These are phyloP conservation scores for Tulasnella sp. DNA, from an alignment of 768 basidiomycete genomes.

Conservation along the genomic window DNA sequence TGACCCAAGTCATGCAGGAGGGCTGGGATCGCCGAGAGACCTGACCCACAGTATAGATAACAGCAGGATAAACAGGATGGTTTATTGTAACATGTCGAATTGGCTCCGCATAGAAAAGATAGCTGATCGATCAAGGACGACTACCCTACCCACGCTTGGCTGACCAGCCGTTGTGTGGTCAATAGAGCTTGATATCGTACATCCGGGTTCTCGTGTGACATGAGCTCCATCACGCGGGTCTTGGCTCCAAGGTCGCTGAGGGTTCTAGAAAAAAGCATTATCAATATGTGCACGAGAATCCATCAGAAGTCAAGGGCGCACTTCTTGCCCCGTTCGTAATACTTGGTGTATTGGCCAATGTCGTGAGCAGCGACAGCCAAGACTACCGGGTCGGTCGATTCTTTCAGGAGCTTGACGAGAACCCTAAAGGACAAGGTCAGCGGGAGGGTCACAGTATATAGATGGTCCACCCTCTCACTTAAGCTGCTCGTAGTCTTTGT, in stretches of 20 bases:
- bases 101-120: slow-evolving; percentile 21
- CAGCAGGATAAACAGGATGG: not conserved
- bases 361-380: slow-evolving; percentile 94
- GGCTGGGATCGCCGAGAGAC: slow-evolving; percentile 43
- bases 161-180: slow-evolving; percentile 88
- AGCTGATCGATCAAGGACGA: not conserved
- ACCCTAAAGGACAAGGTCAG: slow-evolving; percentile 51
- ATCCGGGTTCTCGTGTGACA: slow-evolving; percentile 85
- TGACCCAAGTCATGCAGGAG: slow-evolving; percentile 62
- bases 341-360: slow-evolving; percentile 90
- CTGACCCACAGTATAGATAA: not conserved
- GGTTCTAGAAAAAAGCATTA: slow-evolving; percentile 51
- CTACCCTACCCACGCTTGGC: slow-evolving; percentile 69
- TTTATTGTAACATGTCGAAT: not conserved
- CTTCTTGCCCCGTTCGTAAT: slow-evolving; percentile 92
- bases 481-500: slow-evolving; percentile 79
- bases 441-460: not conserved
- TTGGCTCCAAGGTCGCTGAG: slow-evolving; percentile 88
- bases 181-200: slow-evolving; percentile 92
- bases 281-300: not conserved
- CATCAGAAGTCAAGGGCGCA: slow-evolving; percentile 46
- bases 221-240: slow-evolving; percentile 84
- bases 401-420: slow-evolving; percentile 70
- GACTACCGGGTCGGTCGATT: slow-evolving; percentile 71
- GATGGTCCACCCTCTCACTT: slow-evolving; percentile 55